Conservation (phyloP, 352 stramenopile species). For the Phytophthora crassamura region DNA sequence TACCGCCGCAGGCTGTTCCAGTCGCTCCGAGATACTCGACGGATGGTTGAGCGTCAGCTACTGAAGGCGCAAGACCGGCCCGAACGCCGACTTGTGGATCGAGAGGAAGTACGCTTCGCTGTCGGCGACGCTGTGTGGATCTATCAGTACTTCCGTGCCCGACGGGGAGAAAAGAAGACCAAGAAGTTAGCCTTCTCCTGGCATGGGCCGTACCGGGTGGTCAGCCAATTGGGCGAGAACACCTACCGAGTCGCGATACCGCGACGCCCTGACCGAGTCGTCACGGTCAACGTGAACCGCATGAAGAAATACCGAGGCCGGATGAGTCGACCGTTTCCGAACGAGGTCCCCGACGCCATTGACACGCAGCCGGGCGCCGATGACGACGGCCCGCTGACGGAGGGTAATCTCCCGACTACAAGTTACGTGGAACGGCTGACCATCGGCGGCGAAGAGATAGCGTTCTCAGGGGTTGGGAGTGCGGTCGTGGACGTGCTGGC, state of each 20-base stretch:
- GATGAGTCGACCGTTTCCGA: not conserved
- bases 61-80: not conserved
- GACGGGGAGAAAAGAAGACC: not conserved
- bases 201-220: not conserved
- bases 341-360: not conserved
- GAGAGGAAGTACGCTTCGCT: not conserved
- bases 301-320: not conserved
- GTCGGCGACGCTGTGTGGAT: not conserved
- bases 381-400: not conserved
- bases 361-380: not conserved
- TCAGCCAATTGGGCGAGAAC: not conserved
- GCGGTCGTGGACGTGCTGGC: constrained; percentile 6
- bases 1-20: not conserved
- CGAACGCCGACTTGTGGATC: not conserved
- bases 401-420: not conserved
- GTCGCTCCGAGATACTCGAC: not conserved
- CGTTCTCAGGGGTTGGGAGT: not conserved
- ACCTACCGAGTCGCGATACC: not conserved
- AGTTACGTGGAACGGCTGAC: constrained; percentile 12
- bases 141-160: not conserved
- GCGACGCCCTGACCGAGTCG: not conserved
- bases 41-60: constrained; percentile 4
- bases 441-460: constrained; percentile 7
- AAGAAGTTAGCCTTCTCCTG: constrained; percentile 13
- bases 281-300: constrained; percentile 10